Conservation (phyloP, 176 grass and related monocot species). For the Rhipidocladum racemiflorum region DNA sequence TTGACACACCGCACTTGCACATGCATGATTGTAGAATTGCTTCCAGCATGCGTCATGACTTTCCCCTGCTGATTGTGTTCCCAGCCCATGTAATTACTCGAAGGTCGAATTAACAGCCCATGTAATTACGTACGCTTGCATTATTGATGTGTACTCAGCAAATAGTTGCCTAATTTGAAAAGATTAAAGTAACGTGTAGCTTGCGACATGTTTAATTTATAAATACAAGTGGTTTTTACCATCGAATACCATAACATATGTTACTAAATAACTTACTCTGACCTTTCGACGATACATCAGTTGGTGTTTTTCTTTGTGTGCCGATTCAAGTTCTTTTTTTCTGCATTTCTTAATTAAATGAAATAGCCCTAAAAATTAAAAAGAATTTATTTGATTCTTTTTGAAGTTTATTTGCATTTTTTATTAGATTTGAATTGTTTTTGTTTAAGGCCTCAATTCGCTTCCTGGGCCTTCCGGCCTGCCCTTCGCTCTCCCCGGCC, state of each 20-base stretch:
- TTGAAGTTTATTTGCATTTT: no score
- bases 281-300: not conserved
- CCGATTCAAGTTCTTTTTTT: not conserved
- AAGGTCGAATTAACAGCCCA: conserved; percentile 24
- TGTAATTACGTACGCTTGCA: not conserved
- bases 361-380: no score
- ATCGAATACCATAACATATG: not conserved
- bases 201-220: not conserved
- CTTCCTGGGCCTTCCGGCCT: no score
- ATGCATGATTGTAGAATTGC: conserved; percentile 38
- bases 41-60: conserved; percentile 33
- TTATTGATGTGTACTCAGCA: not conserved
- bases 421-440: no score
- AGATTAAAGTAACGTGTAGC: not conserved
- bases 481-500: no score
- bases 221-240: not conserved
- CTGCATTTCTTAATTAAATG: not conserved
- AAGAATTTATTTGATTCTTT: no score
- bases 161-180: not conserved
- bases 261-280: not conserved
- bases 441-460: no score
- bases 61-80: conserved; percentile 21
- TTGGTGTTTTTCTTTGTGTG: not conserved
- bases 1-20: conserved; percentile 24
- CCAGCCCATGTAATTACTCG: conserved; percentile 20